A percentile compares a stretch with the other conserved stretches of the same genome.
phyloP scores from a whole-genome alignment of 2,329 filamentous ascomycete species.

The Scedosporium dehoogii region DNA sequence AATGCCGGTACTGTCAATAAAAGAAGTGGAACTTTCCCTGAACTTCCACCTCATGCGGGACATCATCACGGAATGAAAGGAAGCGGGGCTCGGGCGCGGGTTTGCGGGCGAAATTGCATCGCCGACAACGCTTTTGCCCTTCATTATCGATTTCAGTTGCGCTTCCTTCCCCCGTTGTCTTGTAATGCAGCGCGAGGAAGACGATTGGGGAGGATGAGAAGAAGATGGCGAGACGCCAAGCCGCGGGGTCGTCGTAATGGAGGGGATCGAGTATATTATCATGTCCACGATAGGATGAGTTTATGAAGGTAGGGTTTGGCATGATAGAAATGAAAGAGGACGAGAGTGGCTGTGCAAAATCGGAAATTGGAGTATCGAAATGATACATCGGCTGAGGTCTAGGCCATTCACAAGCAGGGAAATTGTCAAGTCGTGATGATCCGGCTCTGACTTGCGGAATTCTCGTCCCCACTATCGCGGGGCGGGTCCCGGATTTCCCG shows the following conservation, averaged over 20 bases:
- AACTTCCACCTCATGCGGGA: neutral
- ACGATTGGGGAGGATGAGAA: no score
- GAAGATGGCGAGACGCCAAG: neutral
- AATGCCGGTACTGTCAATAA: neutral
- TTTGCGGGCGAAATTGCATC: no score
- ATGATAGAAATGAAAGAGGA: neutral
- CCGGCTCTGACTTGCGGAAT: neutral
- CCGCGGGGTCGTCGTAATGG: neutral
- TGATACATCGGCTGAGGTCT: neutral
- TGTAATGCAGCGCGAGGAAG: no score
- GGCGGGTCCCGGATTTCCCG: neutral
- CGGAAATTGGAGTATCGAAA: neutral
- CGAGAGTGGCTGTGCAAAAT: neutral
- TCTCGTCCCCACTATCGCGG: neutral
- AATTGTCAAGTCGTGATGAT: neutral
- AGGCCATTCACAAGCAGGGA: neutral
- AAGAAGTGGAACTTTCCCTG: neutral
- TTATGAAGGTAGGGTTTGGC: neutral
- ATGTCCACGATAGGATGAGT: neutral
- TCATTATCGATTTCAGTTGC: no score
- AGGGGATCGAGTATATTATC: neutral
- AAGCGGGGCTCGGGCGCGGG: no score
- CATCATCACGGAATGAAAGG: no score
- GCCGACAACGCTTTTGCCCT: no score
- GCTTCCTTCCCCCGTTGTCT: no score